Evolutionary conservation across 345 rosid genomes (phyloP), one percentile per base, ranked within the genome.

Genomic region (Sonneratia caseolaris): DNA sequence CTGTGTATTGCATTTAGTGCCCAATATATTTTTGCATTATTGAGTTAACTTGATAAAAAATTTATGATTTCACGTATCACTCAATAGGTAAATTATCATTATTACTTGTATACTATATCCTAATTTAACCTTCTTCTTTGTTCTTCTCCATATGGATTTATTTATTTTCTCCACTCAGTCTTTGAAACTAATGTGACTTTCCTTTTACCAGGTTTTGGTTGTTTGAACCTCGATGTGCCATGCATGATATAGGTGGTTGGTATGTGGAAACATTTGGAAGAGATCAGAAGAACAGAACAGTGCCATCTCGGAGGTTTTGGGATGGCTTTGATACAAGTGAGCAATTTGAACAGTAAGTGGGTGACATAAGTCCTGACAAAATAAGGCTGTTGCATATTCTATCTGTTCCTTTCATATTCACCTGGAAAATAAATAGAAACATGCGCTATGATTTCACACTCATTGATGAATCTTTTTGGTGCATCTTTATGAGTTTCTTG

Each of bases 161-260:
- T 14, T 64, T 27, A 21, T 3, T 43, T 51, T n/a, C 32, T 70
- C 55, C 14, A 21, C 64, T 67, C 42, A 24, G 32, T n/a, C 18
- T 68, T 45, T 16, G 70, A 45, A 38, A 42, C 70, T 71, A 42
- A 24, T 37, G 75, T 72, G 55, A 70, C 47, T 69, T 3, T 72
- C 21, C 69, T 38, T 78, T 62, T 68, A 71, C 72, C 90, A 91
- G 97, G 78, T 91, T 87, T 86, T 94, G 98, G 98, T 81, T 94
- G 84, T 94, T 94, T 70, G 96, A 91, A 84, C 96, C 97, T 68
- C 95, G 99, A 57, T 91, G 96, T 80, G 84, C 81, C 72, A 76
- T 83, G 84, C 99, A 94, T 80, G 93, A 91, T 69, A 83, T 87
- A 62, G 97, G 98, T 68, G 97, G 98, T 76, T 94, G 98, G 97